Conservation (phyloP, 208 protist genomes). For the Vickermania spadyakhi region DNA sequence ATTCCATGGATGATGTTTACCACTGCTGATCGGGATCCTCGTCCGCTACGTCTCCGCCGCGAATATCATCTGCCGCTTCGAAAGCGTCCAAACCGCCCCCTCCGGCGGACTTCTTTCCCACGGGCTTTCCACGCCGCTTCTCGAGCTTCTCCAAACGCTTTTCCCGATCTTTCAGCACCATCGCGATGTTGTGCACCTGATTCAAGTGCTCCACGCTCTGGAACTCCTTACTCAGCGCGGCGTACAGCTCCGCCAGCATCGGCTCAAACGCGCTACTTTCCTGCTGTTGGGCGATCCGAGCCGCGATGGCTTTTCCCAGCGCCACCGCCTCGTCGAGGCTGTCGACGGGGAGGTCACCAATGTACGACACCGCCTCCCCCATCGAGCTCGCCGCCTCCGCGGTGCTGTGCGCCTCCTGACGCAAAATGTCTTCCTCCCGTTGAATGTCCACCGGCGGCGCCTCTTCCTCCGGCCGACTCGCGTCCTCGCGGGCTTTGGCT, state of each 20-base stretch:
- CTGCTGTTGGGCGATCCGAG: background rate
- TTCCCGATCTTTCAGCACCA: background rate
- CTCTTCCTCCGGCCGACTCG: constrained; percentile 29
- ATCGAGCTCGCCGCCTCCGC: background rate
- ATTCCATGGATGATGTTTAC: no score
- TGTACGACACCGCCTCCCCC: background rate
- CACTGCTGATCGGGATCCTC: background rate
- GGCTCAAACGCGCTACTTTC: background rate
- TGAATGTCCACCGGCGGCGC: constrained; percentile 34
- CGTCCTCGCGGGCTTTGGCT: constrained; percentile 19
- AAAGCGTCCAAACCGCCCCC: constrained; percentile 25
- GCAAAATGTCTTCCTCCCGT: constrained; percentile 33
- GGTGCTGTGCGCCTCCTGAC: constrained; percentile 42
- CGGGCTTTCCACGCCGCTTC: background rate
- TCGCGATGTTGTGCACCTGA: background rate
- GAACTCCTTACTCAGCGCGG: background rate
- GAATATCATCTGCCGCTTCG: constrained; percentile 31
- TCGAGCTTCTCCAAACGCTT: background rate
- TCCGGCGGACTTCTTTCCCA: background rate
- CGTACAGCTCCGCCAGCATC: background rate
- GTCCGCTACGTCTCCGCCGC: constrained; percentile 17
- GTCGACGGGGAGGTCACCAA: background rate
- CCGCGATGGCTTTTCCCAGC: background rate
- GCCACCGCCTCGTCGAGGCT: background rate
- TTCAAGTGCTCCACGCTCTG: background rate